Base-by-base conservation (phyloP, 441 rosid genomes). In the Viola pubescens region DNA sequence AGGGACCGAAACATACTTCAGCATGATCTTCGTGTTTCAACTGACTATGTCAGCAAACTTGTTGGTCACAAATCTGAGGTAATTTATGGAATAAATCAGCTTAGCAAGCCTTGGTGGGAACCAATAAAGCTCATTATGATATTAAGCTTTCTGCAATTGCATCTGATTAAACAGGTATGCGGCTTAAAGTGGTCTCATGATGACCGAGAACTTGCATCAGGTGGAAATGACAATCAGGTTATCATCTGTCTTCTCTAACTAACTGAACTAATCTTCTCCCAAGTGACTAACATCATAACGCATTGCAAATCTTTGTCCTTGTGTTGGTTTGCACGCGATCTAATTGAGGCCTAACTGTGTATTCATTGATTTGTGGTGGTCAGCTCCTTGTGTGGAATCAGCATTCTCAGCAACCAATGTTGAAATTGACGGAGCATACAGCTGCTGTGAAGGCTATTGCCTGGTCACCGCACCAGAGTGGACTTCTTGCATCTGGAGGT, bases 111-210 rank as follows among this genome's bases (percentile, higher is more conserved):
- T 6, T 46, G 9, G 4, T 9, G 9, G n/a, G 9, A 9, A 46
- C 49, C 49, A 46, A 6, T 12, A 46, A 8, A 9, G 11, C 11
- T 4, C 49, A 46, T 12, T 46, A 5, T 26, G 34, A 26, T 26
- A 26, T 26, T 26, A 26, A 64, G 54, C 48, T 41, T 16, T 40
- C 12, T 39, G 37, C n/a, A 43, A 12, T 7, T 43, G 46, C 46
- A 3, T 42, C 13, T 34, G 9, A 4, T 55, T 48, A 43, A 19
- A 41, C 73, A 81, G 87, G 85, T 94, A 12, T 94, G 99, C 50
- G 97, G 99, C 37, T 65, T 94, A 68, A 94, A 90, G 78, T 94
- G 99, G 99, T 94, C 97, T 46, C 88, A 85, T 43, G 99, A 94
- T 60, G 99, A 88, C 71, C 75, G 97, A 65, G 97, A 94, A 72